phyloP scores from a whole-genome alignment of 1,284 basidiomycete genomes.

The Malassezia nana region DNA sequence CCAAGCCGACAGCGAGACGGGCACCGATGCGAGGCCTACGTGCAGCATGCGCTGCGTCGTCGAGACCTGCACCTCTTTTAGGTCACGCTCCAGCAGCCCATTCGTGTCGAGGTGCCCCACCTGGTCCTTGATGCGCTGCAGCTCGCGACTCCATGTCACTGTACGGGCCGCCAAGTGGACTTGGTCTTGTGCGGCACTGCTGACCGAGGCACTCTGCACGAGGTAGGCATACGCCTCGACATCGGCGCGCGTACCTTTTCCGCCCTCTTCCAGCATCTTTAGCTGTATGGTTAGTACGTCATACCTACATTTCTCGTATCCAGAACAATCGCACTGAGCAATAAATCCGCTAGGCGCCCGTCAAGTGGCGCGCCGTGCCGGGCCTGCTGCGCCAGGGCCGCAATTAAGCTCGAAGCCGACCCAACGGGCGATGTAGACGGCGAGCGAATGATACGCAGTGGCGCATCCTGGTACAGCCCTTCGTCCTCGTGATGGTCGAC shows the following conservation, averaged over 20 bases:
- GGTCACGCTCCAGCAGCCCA: slow-evolving; percentile 14
- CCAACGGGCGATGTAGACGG: slow-evolving; percentile 30
- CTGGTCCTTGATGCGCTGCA: slow-evolving; percentile 69
- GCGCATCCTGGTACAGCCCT: slow-evolving; percentile 54
- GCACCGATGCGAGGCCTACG: slow-evolving; percentile 29
- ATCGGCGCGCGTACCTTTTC: slow-evolving; percentile 27
- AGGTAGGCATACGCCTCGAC: slow-evolving; percentile 26
- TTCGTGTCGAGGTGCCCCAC: slow-evolving; percentile 52
- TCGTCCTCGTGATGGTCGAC: slow-evolving; percentile 95
- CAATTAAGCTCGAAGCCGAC: slow-evolving; percentile 26
- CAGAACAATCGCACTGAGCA: slow-evolving; percentile 50
- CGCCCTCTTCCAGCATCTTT: slow-evolving; percentile 21
- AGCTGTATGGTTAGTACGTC: not conserved
- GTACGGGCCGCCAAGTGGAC: slow-evolving; percentile 2
- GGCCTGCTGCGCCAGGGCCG: slow-evolving; percentile 22
- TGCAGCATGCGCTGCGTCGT: not conserved
- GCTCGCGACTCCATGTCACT: slow-evolving; percentile 52
- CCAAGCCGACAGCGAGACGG: slow-evolving; percentile 31
- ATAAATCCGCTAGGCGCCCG: slow-evolving; percentile 27
- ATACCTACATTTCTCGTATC: slow-evolving; percentile 36
- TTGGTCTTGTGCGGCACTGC: not conserved
- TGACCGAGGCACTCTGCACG: slow-evolving; percentile 26
- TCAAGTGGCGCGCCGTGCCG: not conserved
- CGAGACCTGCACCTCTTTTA: slow-evolving; percentile 3
- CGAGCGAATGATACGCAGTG: slow-evolving; percentile 29